phyloP scores from a whole-genome alignment of 2,329 filamentous ascomycete species.

The Epichloe glyceriae region DNA sequence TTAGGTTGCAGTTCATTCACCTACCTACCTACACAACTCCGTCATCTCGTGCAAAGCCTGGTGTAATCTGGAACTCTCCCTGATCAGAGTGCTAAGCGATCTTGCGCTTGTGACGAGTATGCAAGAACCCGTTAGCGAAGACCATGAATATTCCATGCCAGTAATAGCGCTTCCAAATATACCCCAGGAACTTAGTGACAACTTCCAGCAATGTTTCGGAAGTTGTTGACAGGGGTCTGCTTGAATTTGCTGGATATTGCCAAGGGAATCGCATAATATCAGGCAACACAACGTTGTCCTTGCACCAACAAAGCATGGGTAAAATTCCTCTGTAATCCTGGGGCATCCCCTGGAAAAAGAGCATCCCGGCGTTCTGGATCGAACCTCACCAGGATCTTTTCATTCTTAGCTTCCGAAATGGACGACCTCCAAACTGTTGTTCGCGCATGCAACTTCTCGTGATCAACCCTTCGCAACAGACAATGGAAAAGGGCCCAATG shows the following conservation, averaged over 20 bases:
- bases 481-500: not conserved
- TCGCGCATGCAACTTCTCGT: no score
- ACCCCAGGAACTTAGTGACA: not conserved
- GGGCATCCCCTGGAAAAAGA: not conserved
- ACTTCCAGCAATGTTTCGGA: not conserved
- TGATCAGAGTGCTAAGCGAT: not conserved
- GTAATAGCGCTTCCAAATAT: not conserved
- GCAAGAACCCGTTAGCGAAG: constrained; percentile 1
- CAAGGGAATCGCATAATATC: not conserved
- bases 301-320: not conserved
- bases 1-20: not conserved
- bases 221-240: not conserved
- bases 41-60: not conserved
- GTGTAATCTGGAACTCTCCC: not conserved
- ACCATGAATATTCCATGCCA: not conserved
- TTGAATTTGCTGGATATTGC: not conserved
- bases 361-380: not conserved
- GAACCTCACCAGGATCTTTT: not conserved
- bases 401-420: not conserved
- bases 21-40: no score
- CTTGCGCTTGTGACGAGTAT: not conserved
- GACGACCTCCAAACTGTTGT: not conserved
- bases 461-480: no score
- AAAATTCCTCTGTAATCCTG: not conserved
- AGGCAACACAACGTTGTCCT: not conserved